phyloP scores from a whole-genome alignment of 2,329 filamentous ascomycete species.

The Aspergillus sergii region DNA sequence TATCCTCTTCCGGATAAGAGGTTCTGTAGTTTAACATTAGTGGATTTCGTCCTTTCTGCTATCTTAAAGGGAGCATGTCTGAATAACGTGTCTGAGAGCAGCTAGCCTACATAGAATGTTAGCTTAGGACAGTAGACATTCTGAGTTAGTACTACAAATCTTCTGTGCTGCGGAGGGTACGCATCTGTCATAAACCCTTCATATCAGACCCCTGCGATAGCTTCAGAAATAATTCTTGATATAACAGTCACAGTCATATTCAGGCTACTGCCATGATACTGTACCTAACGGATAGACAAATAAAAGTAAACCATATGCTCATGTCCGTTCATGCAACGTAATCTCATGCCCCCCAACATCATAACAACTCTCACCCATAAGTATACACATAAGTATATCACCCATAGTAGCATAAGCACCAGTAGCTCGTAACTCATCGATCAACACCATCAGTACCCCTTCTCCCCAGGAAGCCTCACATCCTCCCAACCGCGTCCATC shows the following conservation, averaged over 20 bases:
- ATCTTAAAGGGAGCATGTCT: too few relatives aligned
- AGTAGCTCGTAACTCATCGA: not conserved
- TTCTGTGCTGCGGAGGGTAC: too few relatives aligned
- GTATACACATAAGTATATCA: not conserved
- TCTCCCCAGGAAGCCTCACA: conserved; percentile 49
- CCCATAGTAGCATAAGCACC: not conserved
- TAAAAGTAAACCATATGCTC: not conserved
- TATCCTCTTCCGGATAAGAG: too few relatives aligned
- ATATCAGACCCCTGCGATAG: too few relatives aligned
- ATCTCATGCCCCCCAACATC: not conserved
- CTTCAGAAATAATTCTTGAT: not conserved
- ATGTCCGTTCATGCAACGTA: not conserved
- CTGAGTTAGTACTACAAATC: too few relatives aligned
- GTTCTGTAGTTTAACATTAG: too few relatives aligned
- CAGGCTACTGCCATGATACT: not conserved
- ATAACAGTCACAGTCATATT: not conserved
- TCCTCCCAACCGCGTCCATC: conserved; percentile 50
- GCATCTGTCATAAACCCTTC: too few relatives aligned
- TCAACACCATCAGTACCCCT: conserved; percentile 16
- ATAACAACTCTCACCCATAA: not conserved
- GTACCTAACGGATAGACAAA: not conserved
- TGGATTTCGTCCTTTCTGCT: too few relatives aligned
- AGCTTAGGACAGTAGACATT: too few relatives aligned
- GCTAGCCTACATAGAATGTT: too few relatives aligned
- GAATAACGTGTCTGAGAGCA: too few relatives aligned